These are phyloP conservation scores for Clonostachys chloroleuca DNA, from an alignment of 2,329 filamentous ascomycete genomes.

Conservation along the genomic window DNA sequence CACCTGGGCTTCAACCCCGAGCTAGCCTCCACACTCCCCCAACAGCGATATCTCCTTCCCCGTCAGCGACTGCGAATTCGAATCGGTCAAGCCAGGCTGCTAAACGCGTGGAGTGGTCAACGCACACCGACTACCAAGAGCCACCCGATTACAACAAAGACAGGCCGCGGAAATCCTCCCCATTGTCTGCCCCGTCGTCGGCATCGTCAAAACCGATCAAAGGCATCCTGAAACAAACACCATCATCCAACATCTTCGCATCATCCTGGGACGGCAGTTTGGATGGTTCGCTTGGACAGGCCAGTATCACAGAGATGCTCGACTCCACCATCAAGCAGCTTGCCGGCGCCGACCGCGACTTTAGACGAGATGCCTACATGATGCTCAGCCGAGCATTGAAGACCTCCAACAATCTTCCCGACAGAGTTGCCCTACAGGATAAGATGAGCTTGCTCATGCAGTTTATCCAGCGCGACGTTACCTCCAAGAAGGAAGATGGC, in stretches of 20 bases:
- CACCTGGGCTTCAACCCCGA: slow-evolving; percentile 25
- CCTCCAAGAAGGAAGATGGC: slow-evolving; percentile 51
- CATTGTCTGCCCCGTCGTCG: slow-evolving; percentile 32
- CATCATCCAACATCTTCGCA: slow-evolving; percentile 40
- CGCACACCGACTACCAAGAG: slow-evolving; percentile 52
- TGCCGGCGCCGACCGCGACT: slow-evolving; percentile 66
- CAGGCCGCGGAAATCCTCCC: slow-evolving; percentile 29
- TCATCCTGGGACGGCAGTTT: slow-evolving; percentile 33
- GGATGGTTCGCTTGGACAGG: slow-evolving; percentile 26
- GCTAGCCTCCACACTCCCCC: slow-evolving; percentile 43
- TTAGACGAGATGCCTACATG: slow-evolving; percentile 81
- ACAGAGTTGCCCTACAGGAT: slow-evolving; percentile 64
- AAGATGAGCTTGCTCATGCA: slow-evolving; percentile 76
- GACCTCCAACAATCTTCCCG: slow-evolving; percentile 77
- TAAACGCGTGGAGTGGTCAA: slow-evolving; percentile 56
- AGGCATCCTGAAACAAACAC: slow-evolving; percentile 74
- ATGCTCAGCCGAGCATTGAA: slow-evolving; percentile 73
- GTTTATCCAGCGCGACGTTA: slow-evolving; percentile 81
- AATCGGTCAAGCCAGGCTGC: slow-evolving; percentile 24
- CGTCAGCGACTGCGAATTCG: slow-evolving; percentile 34
- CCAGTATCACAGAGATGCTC: slow-evolving; percentile 72
- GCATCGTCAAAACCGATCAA: slow-evolving; percentile 43
- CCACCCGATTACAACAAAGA: slow-evolving; percentile 38
- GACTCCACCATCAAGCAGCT: slow-evolving; percentile 82
- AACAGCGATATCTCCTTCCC: slow-evolving; percentile 36